A percentile compares a stretch with the other conserved stretches of the same genome.
Evolutionary conservation across 1,284 basidiomycete species (phyloP).

Genomic region (Cutaneotrichosporon cyanovorans): DNA sequence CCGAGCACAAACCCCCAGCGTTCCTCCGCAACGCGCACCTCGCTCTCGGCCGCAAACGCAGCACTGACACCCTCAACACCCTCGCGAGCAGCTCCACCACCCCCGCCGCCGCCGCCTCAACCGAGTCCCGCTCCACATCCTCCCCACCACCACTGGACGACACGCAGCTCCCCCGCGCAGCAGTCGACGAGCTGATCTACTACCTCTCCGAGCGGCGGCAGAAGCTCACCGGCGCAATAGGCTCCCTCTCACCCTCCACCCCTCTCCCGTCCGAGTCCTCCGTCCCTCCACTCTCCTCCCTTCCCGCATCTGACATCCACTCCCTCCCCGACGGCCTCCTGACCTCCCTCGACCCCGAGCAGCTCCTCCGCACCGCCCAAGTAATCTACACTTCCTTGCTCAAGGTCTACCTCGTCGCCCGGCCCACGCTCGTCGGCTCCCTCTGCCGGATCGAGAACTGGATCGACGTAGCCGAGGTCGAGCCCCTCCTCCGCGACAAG

Average conservation of each 20-base stretch:
- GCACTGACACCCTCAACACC: constrained; percentile 31
- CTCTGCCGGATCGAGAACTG: constrained; percentile 89
- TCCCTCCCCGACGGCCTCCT: constrained; percentile 64
- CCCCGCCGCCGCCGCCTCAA: too few species aligned
- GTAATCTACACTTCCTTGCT: constrained; percentile 93
- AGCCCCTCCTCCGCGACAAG: constrained; percentile 71
- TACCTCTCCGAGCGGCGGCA: constrained; percentile 74
- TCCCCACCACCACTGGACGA: too few species aligned
- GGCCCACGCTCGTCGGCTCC: constrained; percentile 75
- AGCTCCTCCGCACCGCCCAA: constrained; percentile 79
- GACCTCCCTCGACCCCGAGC: constrained; percentile 62
- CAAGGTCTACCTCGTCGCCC: constrained; percentile 79
- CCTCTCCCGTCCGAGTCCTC: constrained; percentile 52
- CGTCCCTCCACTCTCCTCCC: constrained; percentile 34
- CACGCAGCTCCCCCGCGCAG: constrained; percentile 28
- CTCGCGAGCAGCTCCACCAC: constrained; percentile 2
- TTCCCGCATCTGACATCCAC: constrained; percentile 59
- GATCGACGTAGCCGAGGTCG: constrained; percentile 94
- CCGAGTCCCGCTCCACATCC: too few species aligned
- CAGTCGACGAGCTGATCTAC: constrained; percentile 49
- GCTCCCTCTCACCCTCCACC: constrained; percentile 58
- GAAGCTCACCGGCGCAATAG: constrained; percentile 68
- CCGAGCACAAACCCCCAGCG: background rate
- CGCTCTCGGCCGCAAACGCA: constrained; percentile 26
- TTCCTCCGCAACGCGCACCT: constrained; percentile 8